phyloP scores from a whole-genome alignment of 2,329 filamentous ascomycete species.

The Colletotrichum higginsianum region DNA sequence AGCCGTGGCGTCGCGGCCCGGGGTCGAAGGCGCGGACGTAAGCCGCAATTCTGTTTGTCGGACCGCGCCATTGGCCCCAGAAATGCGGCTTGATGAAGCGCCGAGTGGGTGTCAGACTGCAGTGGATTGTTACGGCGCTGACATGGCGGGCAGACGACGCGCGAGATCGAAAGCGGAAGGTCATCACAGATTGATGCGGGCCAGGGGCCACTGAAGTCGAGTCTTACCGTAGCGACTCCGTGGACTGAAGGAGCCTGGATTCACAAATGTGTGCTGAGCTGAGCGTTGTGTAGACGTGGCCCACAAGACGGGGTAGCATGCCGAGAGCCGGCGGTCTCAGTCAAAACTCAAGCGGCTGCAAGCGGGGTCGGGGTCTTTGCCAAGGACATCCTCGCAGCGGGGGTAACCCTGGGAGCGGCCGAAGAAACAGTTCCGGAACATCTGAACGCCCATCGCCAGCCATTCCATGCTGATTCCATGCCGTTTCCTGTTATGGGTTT shows the following conservation, averaged over 20 bases:
- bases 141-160: background rate
- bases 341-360: background rate
- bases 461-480: background rate
- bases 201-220: background rate
- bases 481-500: background rate
- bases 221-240: background rate
- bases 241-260: background rate
- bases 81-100: conserved; percentile 5
- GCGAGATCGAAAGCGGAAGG: conserved; percentile 27
- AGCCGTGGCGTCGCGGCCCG: background rate
- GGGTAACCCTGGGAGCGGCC: background rate
- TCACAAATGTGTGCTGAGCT: background rate
- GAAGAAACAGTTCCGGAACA: background rate
- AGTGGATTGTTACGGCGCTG: background rate
- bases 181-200: background rate
- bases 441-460: conserved; percentile 12
- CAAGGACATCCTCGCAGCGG: conserved; percentile 1
- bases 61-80: conserved; percentile 3
- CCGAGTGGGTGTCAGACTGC: conserved; percentile 12
- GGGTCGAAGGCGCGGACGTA: background rate
- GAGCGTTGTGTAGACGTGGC: background rate
- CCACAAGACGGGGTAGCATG: background rate
- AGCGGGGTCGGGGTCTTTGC: background rate
- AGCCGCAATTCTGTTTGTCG: conserved; percentile 7
- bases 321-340: background rate